A percentile compares a stretch with the other conserved stretches of the same genome.
These are phyloP conservation scores for Sugiyamaella chiloensis DNA, from an alignment of 805 yeast species.

Conservation along the genomic window DNA sequence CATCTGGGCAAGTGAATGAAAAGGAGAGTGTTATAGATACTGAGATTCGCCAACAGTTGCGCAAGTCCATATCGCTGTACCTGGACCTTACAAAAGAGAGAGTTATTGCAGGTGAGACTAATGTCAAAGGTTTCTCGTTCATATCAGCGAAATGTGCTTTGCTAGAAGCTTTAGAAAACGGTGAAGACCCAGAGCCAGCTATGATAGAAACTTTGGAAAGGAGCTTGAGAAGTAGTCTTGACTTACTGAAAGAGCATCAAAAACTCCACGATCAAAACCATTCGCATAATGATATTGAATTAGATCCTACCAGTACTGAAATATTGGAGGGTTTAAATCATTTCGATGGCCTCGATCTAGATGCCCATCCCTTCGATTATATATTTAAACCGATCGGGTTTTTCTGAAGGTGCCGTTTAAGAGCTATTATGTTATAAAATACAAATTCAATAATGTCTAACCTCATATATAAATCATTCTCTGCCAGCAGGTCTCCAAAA, in stretches of 20 bases:
- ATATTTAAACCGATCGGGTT: no score
- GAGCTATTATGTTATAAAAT: no score
- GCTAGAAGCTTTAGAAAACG: background rate
- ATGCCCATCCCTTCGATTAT: no score
- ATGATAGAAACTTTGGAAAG: background rate
- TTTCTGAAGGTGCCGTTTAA: no score
- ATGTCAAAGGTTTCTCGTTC: background rate
- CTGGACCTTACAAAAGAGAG: background rate
- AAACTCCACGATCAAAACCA: no score
- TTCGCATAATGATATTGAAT: no score
- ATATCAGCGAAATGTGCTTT: background rate
- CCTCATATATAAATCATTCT: background rate
- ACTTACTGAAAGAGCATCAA: background rate
- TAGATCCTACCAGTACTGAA: no score
- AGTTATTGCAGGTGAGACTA: background rate
- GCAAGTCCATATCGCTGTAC: background rate
- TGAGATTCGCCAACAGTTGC: background rate
- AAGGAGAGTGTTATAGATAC: background rate
- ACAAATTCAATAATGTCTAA: no score
- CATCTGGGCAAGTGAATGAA: background rate
- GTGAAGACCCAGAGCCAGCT: background rate
- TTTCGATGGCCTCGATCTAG: no score
- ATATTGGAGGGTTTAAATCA: no score
- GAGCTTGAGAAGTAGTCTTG: background rate
- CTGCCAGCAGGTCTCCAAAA: slow-evolving; percentile 1